Conservation (phyloP, 257 asterid genomes). For the Penstemon eatonii region DNA sequence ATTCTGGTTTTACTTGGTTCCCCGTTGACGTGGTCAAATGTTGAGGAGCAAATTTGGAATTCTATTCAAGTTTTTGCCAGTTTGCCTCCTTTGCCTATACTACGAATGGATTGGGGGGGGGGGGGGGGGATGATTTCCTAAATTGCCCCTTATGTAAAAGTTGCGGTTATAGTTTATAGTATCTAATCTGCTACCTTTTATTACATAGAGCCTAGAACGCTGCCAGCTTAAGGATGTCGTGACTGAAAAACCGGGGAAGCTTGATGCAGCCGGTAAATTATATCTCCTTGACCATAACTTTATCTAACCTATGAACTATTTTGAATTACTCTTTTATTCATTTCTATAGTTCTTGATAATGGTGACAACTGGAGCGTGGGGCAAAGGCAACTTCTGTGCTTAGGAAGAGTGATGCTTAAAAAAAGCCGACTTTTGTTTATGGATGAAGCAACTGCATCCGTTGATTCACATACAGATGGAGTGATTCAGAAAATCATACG, state of each 20-base stretch:
- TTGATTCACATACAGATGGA: constrained; percentile 75
- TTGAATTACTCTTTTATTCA: background rate
- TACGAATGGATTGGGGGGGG: no score
- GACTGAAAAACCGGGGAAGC: constrained; percentile 57
- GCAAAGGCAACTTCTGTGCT: constrained; percentile 72
- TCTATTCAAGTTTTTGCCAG: no score
- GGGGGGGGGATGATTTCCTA: no score
- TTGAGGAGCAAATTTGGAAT: no score
- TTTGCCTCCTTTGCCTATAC: no score
- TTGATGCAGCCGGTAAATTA: constrained; percentile 50
- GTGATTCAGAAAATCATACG: constrained; percentile 65
- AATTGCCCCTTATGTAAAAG: no score
- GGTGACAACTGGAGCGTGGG: constrained; percentile 95
- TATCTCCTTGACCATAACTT: background rate
- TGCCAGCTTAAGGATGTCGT: constrained; percentile 81
- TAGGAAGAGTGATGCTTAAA: constrained; percentile 76
- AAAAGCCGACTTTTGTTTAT: constrained; percentile 55
- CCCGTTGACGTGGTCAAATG: no score
- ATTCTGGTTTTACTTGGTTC: no score
- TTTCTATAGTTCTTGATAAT: constrained; percentile 44
- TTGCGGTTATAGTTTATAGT: no score
- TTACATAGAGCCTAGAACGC: constrained; percentile 59
- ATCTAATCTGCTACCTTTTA: no score
- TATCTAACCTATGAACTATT: background rate
- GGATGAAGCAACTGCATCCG: constrained; percentile 93